These are phyloP conservation scores for Macadamia integrifolia DNA, from an alignment of 164 flowering plant genomes.

Conservation along the genomic window DNA sequence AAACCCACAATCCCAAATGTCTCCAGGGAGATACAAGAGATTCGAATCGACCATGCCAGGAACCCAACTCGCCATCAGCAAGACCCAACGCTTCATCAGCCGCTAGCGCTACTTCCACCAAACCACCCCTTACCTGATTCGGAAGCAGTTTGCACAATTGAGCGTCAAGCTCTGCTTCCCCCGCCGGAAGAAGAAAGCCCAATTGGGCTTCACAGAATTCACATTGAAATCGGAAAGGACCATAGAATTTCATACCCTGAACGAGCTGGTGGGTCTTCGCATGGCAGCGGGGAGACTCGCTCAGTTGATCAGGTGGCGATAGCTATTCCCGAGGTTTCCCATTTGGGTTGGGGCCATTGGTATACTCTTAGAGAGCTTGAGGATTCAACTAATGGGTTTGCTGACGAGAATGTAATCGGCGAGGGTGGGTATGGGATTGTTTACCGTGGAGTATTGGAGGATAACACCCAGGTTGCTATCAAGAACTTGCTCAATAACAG, in stretches of 20 bases:
- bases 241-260: conserved; percentile 51
- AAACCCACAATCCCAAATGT: conserved; percentile 40
- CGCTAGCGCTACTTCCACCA: not conserved
- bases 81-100: conserved; percentile 12
- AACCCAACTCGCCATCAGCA: conserved; percentile 9
- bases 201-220: conserved; percentile 35
- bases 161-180: conserved; percentile 9
- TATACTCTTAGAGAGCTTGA: conserved; percentile 71
- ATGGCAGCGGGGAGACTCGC: conserved; percentile 35
- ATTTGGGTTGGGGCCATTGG: conserved; percentile 83
- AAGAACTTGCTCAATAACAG: conserved; percentile 72
- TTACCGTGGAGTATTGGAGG: conserved; percentile 48
- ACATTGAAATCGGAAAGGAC: conserved; percentile 48
- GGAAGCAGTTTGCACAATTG: conserved; percentile 12
- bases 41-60: conserved; percentile 25
- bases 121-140: conserved; percentile 31
- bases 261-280: conserved; percentile 28
- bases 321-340: conserved; percentile 57
- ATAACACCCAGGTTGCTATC: conserved; percentile 46
- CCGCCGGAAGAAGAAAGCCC: conserved; percentile 29
- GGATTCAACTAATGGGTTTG: conserved; percentile 49
- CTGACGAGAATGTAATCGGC: conserved; percentile 65
- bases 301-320: conserved; percentile 31
- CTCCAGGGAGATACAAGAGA: conserved; percentile 54
- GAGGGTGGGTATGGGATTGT: conserved; percentile 79